These are phyloP conservation scores for Penicillium concentricum DNA, from an alignment of 2,329 filamentous ascomycete genomes.

Conservation along the genomic window DNA sequence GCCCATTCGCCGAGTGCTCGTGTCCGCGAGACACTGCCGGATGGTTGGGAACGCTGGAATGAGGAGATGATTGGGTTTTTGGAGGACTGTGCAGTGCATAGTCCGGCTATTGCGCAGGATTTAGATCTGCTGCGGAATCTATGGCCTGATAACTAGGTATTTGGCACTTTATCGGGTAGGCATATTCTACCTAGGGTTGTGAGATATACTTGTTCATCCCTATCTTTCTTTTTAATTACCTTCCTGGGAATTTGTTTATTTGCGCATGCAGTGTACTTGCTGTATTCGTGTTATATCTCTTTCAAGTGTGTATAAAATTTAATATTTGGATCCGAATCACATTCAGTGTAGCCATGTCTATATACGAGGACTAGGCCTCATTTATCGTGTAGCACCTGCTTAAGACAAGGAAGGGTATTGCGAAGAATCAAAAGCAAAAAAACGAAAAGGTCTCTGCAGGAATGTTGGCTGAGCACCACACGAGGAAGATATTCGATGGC, in stretches of 20 bases:
- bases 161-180: neutral
- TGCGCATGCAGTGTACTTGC: neutral
- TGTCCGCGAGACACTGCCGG: constrained; percentile 37
- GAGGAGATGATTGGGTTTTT: constrained; percentile 43
- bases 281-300: neutral
- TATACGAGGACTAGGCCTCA: neutral
- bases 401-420: constrained; percentile 12
- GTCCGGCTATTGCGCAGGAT: constrained; percentile 42
- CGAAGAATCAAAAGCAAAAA: neutral
- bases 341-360: constrained; percentile 1
- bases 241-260: neutral
- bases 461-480: neutral
- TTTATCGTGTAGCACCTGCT: constrained; percentile 2
- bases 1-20: constrained; percentile 37
- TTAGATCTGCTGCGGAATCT: constrained; percentile 37
- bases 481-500: neutral
- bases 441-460: neutral
- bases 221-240: neutral
- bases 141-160: constrained; percentile 19
- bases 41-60: constrained; percentile 43
- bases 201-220: neutral
- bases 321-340: neutral
- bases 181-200: neutral
- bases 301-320: neutral
- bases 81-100: constrained; percentile 38